These are phyloP conservation scores for Elaeis oleifera DNA, from an alignment of 202 grass and related monocot species.

Conservation along the genomic window DNA sequence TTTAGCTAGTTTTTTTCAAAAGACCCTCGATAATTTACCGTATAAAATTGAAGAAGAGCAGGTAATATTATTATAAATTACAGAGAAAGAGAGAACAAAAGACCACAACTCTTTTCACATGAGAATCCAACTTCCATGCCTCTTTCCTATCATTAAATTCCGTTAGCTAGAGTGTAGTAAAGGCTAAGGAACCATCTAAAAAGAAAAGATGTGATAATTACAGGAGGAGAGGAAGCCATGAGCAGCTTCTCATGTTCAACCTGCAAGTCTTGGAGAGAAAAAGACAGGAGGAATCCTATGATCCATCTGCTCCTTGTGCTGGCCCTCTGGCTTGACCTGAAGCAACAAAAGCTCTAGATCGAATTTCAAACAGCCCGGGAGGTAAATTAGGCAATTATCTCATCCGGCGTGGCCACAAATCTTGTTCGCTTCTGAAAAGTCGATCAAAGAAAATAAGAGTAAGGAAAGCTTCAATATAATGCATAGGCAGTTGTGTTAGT, in stretches of 20 bases:
- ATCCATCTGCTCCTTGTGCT: too few relatives aligned
- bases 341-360: too few relatives aligned
- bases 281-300: constrained; percentile 8
- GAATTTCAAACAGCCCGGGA: too few relatives aligned
- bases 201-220: neutral
- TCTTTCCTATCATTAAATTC: constrained; percentile 2
- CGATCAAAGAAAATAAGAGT: constrained; percentile 9
- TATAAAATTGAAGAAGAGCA: too few relatives aligned
- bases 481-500: too few relatives aligned
- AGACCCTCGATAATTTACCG: too few relatives aligned
- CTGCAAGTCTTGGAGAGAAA: constrained; percentile 3
- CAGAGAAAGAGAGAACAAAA: too few relatives aligned
- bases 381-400: constrained; percentile 50
- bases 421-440: constrained; percentile 74
- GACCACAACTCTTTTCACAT: too few relatives aligned
- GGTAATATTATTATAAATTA: too few relatives aligned
- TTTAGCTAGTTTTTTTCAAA: too few relatives aligned
- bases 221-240: constrained; percentile 20
- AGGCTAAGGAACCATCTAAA: neutral
- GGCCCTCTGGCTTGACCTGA: too few relatives aligned
- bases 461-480: too few relatives aligned
- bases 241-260: constrained; percentile 32
- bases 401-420: constrained; percentile 66
- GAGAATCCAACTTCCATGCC: neutral
- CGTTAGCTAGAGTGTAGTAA: neutral